Base-by-base conservation (phyloP, 768 basidiomycete genomes). In the Mycena epipterygia region DNA sequence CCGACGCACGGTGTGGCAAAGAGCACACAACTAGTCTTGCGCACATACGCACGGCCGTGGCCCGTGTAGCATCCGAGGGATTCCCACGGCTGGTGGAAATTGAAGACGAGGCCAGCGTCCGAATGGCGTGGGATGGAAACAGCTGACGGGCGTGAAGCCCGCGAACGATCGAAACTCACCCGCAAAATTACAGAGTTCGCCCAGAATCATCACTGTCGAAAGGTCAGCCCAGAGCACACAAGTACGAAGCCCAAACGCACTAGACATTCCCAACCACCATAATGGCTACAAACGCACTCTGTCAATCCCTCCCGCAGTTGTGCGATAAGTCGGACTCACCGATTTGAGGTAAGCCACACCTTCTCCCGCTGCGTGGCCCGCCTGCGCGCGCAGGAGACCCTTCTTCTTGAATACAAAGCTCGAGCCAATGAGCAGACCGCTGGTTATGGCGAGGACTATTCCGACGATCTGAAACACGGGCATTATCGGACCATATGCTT, bases 341-440 rank as follows among this genome's bases (percentile, higher is more conserved):
- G 93, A 95, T 84, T 97, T 98, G 78, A 99, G 89, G 84, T 99
- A 99, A 16, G 89, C 95, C 68, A 97, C 95, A 33, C 97, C 97
- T 78, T 95, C 93, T 64, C 94, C 94, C 4, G 91, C 89, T 44
- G 82, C 80, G 68, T 93, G 91, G 73, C 94, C 95, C 68, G 93
- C 92, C 84, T 94, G 93, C 79, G 91, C 90, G 80, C 90, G 87
- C 61, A 95, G 78, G 23, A 95, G 84, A 12, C 94, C 97, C 78
- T 95, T 98, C 89, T 99, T 99, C 90, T 99, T 99, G 85, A 99
- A 93, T 3, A 99, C 97, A 80, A 98, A 99, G 75, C 91, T 93
- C 44, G 89, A 88, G 6, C 97, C 98, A 70, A 99, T 99, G 70
- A 99, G 89, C 32, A 96, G 46, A 11, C 97, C 98, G 76, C 93